A percentile compares a stretch with the other conserved stretches of the same genome.
phyloP scores from a whole-genome alignment of 169 alveolate genomes.

The Perkinsus olseni region DNA sequence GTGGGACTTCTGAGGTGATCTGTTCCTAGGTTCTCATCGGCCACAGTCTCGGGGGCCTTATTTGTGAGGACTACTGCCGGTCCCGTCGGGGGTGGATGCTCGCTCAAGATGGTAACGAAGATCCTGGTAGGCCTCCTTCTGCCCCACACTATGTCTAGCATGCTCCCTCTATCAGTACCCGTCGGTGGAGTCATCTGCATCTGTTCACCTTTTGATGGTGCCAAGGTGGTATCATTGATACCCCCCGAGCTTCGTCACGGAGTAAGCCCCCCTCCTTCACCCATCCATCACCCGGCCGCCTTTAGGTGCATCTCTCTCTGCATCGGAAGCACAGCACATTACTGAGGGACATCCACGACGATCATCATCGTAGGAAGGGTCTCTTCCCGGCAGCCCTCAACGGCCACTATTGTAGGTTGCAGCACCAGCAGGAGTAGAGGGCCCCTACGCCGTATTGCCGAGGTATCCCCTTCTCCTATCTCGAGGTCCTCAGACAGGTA shows the following conservation, averaged over 20 bases:
- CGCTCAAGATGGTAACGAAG: neutral
- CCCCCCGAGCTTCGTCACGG: neutral
- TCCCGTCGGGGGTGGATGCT: neutral
- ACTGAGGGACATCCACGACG: neutral
- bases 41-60: neutral
- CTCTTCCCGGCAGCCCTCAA: neutral
- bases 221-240: neutral
- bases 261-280: neutral
- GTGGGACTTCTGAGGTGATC: too few species aligned
- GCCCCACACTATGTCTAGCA: too few species aligned
- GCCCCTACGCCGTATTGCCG: too few species aligned
- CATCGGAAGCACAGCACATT: neutral
- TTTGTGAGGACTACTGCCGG: neutral
- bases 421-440: too few species aligned
- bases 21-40: neutral
- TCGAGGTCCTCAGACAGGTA: too few species aligned
- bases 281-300: neutral
- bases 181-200: neutral
- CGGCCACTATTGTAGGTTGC: neutral
- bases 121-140: neutral
- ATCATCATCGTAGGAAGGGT: neutral
- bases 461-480: too few species aligned
- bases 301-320: neutral
- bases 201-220: neutral
- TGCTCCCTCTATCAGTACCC: neutral